Evolutionary conservation across 768 basidiomycete genomes (phyloP).

Genomic region (Dendrothele bispora): DNA sequence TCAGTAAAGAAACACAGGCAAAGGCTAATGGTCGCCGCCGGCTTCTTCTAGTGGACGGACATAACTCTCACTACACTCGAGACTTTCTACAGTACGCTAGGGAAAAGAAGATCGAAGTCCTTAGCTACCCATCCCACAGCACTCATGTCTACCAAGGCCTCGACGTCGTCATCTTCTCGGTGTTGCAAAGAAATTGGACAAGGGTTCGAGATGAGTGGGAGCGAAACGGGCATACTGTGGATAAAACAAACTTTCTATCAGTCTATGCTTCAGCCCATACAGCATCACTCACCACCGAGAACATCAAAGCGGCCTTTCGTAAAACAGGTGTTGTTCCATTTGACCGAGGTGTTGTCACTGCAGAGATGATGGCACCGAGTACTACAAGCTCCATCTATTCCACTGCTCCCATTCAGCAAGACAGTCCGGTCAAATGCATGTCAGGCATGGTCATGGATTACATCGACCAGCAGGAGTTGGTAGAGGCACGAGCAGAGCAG

Average conservation of each 20-base stretch:
- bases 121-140: constrained; percentile 2
- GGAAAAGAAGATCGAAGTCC: constrained; percentile 1
- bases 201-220: neutral
- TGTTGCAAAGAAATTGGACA: constrained; percentile 13
- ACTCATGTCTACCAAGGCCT: constrained; percentile 21
- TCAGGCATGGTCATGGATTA: too few species aligned
- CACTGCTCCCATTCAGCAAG: too few species aligned
- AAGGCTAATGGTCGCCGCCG: constrained; percentile 14
- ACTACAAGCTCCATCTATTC: too few species aligned
- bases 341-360: too few species aligned
- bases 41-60: constrained; percentile 27
- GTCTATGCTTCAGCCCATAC: neutral
- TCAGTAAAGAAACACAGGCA: constrained; percentile 18
- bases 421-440: too few species aligned
- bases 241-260: neutral
- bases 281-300: neutral
- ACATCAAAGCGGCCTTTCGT: neutral
- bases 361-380: too few species aligned
- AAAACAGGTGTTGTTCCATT: too few species aligned
- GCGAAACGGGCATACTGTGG: neutral
- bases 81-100: constrained; percentile 2
- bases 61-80: constrained; percentile 10
- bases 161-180: constrained; percentile 20
- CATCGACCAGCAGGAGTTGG: too few species aligned
- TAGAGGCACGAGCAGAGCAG: too few species aligned